phyloP scores from a whole-genome alignment of 2,329 filamentous ascomycete species.

The Malbranchea zuffiana region DNA sequence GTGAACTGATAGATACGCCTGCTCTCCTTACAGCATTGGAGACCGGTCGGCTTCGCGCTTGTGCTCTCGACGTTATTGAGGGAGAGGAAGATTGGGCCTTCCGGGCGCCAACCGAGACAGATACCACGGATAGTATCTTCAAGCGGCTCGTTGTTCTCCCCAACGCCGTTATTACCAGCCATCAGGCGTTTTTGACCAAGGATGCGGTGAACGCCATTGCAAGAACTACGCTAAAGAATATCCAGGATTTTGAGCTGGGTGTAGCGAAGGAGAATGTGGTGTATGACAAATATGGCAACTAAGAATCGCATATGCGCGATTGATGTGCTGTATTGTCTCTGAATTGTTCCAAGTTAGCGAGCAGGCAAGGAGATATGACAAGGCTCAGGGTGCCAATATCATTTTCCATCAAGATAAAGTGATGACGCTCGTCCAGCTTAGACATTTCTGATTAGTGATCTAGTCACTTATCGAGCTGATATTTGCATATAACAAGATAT shows the following conservation, averaged over 20 bases:
- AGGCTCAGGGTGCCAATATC: too few species aligned
- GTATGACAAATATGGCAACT: slow-evolving; percentile 8
- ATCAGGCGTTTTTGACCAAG: slow-evolving; percentile 59
- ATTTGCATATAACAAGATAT: too few species aligned
- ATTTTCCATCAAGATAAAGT: too few species aligned
- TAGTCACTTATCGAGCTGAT: too few species aligned
- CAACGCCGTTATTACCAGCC: slow-evolving; percentile 56
- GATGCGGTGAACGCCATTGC: slow-evolving; percentile 56
- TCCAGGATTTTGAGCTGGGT: slow-evolving; percentile 28
- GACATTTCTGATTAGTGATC: too few species aligned
- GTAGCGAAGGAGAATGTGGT: slow-evolving; percentile 8
- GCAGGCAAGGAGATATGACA: too few species aligned
- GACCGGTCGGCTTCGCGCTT: slow-evolving; percentile 46
- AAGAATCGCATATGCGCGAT: too few species aligned
- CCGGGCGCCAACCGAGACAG: slow-evolving; percentile 52
- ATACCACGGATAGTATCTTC: slow-evolving; percentile 56
- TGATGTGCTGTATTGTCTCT: too few species aligned
- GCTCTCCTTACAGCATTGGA: slow-evolving; percentile 53
- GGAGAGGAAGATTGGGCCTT: slow-evolving; percentile 51
- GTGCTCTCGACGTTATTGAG: slow-evolving; percentile 60
- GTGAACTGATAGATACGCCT: slow-evolving; percentile 51
- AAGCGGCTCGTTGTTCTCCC: slow-evolving; percentile 58
- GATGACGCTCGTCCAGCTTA: too few species aligned
- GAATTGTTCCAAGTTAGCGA: too few species aligned
- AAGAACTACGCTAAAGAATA: slow-evolving; percentile 47